phyloP scores from a whole-genome alignment of 495 filamentous ascomycete genomes.

The Evansstolkia leycettana region DNA sequence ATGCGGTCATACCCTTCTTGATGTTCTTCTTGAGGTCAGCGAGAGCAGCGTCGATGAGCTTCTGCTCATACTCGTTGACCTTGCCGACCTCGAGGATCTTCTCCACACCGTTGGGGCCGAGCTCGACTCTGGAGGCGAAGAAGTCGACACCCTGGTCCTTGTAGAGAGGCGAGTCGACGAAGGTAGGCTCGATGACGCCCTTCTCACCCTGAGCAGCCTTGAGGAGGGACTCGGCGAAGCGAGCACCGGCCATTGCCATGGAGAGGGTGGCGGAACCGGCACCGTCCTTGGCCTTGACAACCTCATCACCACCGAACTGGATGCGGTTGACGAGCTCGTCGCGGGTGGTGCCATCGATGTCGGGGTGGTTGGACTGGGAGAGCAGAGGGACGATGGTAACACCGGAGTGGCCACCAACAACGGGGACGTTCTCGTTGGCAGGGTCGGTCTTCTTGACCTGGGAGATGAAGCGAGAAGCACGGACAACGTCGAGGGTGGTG shows the following conservation, averaged over 20 bases:
- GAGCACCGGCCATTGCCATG: conserved; percentile 97
- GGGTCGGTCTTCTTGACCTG: conserved; percentile 86
- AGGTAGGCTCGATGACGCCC: conserved; percentile 91
- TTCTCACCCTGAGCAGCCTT: conserved; percentile 88
- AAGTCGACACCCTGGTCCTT: conserved; percentile 94
- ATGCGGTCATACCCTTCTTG: conserved; percentile 53
- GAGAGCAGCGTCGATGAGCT: conserved; percentile 73
- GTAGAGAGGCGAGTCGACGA: conserved; percentile 92
- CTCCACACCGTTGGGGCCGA: conserved; percentile 92
- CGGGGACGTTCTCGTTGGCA: conserved; percentile 81
- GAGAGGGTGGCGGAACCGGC: conserved; percentile 96
- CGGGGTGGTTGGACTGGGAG: conserved; percentile 80
- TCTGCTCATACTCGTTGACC: conserved; percentile 73
- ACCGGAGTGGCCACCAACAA: conserved; percentile 93
- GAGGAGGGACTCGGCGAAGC: conserved; percentile 90
- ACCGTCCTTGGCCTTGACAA: conserved; percentile 97
- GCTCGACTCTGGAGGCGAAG: conserved; percentile 88
- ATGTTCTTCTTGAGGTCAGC: conserved; percentile 85
- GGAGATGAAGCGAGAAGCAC: conserved; percentile 92
- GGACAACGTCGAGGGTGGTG: conserved; percentile 97
- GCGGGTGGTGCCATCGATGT: conserved; percentile 60
- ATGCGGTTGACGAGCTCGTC: conserved; percentile 83
- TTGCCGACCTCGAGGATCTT: conserved; percentile 78
- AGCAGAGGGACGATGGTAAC: conserved; percentile 97
- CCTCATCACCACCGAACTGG: conserved; percentile 99